Conservation (phyloP, 768 basidiomycete species). For the Xerocomellus intermedius region DNA sequence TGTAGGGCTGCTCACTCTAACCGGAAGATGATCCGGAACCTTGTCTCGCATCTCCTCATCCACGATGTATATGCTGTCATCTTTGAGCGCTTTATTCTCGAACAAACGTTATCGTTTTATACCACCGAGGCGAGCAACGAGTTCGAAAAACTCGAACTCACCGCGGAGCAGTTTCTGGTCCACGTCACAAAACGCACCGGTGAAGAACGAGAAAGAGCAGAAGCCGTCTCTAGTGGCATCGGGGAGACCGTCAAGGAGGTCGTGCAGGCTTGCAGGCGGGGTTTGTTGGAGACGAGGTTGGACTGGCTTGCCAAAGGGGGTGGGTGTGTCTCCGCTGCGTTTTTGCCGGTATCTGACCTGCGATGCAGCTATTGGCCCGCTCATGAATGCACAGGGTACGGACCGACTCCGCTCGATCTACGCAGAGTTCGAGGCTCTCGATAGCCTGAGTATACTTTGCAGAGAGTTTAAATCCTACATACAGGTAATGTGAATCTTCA, state of each 20-base stretch:
- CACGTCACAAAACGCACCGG: conserved; percentile 44
- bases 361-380: conserved; percentile 48
- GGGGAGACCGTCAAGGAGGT: conserved; percentile 49
- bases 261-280: conserved; percentile 51
- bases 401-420: conserved; percentile 54
- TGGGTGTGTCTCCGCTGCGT: conserved; percentile 31
- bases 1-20: conserved; percentile 39
- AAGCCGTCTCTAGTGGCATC: conserved; percentile 45
- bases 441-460: conserved; percentile 51
- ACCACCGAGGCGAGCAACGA: conserved; percentile 44
- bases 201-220: conserved; percentile 58
- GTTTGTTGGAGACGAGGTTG: conserved; percentile 45
- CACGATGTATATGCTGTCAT: conserved; percentile 54
- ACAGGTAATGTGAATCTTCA: conserved; percentile 38
- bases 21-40: conserved; percentile 42
- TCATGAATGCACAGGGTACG: conserved; percentile 48
- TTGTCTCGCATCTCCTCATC: conserved; percentile 56
- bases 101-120: conserved; percentile 54
- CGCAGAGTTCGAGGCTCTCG: conserved; percentile 57
- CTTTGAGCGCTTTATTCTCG: conserved; percentile 58
- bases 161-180: conserved; percentile 54
- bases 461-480: conserved; percentile 62
- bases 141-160: conserved; percentile 29
- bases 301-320: conserved; percentile 46
- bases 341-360: conserved; percentile 25